phyloP scores from a whole-genome alignment of 768 basidiomycete species.

The Lentinus tigrinus region DNA sequence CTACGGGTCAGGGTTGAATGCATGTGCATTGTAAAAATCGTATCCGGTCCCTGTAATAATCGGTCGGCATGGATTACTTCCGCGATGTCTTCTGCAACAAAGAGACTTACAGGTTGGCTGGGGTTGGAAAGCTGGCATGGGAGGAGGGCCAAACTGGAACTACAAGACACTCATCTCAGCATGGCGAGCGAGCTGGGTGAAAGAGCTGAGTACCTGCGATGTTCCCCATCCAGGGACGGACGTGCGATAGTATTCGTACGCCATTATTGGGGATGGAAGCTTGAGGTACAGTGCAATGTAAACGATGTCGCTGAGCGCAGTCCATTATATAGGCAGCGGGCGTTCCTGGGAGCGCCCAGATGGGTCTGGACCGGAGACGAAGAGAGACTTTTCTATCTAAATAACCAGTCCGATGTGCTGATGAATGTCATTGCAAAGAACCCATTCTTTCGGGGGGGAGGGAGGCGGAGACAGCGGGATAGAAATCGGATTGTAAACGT shows the following conservation, averaged over 20 bases:
- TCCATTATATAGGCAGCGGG: background rate
- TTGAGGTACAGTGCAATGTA: too few relatives aligned
- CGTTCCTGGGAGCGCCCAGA: too few relatives aligned
- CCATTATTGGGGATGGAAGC: background rate
- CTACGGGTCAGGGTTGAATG: constrained; percentile 55
- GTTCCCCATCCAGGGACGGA: constrained; percentile 49
- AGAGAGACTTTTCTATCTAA: too few relatives aligned
- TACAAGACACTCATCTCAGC: constrained; percentile 11
- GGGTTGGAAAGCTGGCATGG: constrained; percentile 38
- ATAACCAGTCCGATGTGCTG: too few relatives aligned
- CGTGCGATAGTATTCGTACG: constrained; percentile 25
- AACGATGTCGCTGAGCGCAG: background rate
- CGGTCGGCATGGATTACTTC: background rate
- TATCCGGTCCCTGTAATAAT: constrained; percentile 50
- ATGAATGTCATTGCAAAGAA: too few relatives aligned
- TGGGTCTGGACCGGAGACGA: too few relatives aligned
- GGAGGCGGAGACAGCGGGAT: too few relatives aligned
- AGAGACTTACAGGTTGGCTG: constrained; percentile 51
- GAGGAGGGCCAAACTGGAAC: constrained; percentile 34
- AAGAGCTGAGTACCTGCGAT: constrained; percentile 34
- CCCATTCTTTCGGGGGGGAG: too few relatives aligned
- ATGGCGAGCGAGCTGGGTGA: too few relatives aligned
- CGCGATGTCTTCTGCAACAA: constrained; percentile 29
- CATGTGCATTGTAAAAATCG: constrained; percentile 66
- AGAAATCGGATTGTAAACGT: too few relatives aligned